Conservation (phyloP, 2,329 filamentous ascomycete species). For the Pestalotiopsis fici region DNA sequence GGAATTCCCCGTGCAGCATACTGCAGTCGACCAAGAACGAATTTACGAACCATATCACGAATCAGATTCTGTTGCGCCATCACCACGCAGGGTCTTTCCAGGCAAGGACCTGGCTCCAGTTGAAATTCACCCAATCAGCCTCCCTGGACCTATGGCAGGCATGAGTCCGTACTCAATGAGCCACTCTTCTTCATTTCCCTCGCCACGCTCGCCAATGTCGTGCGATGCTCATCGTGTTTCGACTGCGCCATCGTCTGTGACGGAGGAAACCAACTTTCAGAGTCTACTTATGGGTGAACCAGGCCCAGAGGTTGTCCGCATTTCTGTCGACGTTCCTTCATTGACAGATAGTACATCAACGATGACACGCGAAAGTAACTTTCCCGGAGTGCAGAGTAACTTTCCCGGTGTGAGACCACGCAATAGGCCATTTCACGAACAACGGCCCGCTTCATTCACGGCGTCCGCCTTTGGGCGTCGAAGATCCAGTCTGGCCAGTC, state of each 20-base stretch:
- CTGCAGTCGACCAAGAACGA: slow-evolving; percentile 40
- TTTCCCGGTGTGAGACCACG: slow-evolving; percentile 38
- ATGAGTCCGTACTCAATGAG: slow-evolving; percentile 67
- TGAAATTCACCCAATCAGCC: slow-evolving; percentile 48
- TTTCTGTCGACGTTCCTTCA: slow-evolving; percentile 74
- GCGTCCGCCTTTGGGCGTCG: slow-evolving; percentile 67
- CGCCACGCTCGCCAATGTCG: slow-evolving; percentile 68
- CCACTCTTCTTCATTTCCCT: slow-evolving; percentile 67
- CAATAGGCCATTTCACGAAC: slow-evolving; percentile 49
- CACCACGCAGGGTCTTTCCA: slow-evolving; percentile 41
- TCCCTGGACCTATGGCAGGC: slow-evolving; percentile 48
- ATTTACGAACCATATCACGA: slow-evolving; percentile 33
- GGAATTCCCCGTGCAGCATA: slow-evolving; percentile 36
- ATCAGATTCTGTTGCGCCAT: slow-evolving; percentile 44
- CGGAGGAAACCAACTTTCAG: slow-evolving; percentile 70
- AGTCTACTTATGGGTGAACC: slow-evolving; percentile 74
- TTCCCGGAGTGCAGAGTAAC: slow-evolving; percentile 30
- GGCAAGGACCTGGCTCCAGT: slow-evolving; percentile 50
- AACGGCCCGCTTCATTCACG: slow-evolving; percentile 64
- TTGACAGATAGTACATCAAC: slow-evolving; percentile 76
- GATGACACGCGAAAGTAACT: slow-evolving; percentile 69
- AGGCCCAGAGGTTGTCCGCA: slow-evolving; percentile 66
- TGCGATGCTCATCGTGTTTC: slow-evolving; percentile 74
- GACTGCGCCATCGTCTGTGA: slow-evolving; percentile 73
- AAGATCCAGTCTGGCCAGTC: slow-evolving; percentile 73